A percentile compares a stretch with the other conserved stretches of the same genome.
phyloP scores from a whole-genome alignment of 371 early-diverging fungal genomes.

The Mortierella sp. region DNA sequence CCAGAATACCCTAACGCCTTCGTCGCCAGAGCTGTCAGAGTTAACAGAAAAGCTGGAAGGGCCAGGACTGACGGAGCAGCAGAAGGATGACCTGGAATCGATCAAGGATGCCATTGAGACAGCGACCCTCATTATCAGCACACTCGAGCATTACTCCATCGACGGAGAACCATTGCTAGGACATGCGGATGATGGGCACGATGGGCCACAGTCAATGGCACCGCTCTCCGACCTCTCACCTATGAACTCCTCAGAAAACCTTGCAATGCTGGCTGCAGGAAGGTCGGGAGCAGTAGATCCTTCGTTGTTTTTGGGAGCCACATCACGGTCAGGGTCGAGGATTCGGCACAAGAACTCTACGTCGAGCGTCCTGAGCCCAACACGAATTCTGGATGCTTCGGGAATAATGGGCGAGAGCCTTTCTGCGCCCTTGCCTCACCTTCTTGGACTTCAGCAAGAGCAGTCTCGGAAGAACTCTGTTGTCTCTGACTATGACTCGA shows the following conservation, averaged over 20 bases:
- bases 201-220: constrained; percentile 25
- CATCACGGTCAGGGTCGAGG: constrained; percentile 35
- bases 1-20: constrained; percentile 17
- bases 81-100: constrained; percentile 40
- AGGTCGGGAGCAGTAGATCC: constrained; percentile 32
- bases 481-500: constrained; percentile 51
- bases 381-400: constrained; percentile 34
- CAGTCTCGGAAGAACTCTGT: constrained; percentile 54
- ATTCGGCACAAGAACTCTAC: constrained; percentile 45
- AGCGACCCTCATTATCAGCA: constrained; percentile 52
- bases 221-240: constrained; percentile 50
- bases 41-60: constrained; percentile 5
- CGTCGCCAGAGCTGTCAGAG: constrained; percentile 5
- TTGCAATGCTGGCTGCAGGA: constrained; percentile 43
- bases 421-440: constrained; percentile 33
- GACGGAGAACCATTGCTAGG: constrained; percentile 53
- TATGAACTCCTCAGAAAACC: constrained; percentile 51
- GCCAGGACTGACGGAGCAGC: constrained; percentile 28
- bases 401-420: constrained; percentile 18
- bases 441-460: constrained; percentile 46
- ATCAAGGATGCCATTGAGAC: constrained; percentile 56
- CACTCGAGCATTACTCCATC: constrained; percentile 53
- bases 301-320: constrained; percentile 44
- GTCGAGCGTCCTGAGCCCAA: constrained; percentile 29
- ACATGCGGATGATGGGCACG: constrained; percentile 44